phyloP scores from a whole-genome alignment of 805 yeast species.

The Kodamaea neixiangensis region DNA sequence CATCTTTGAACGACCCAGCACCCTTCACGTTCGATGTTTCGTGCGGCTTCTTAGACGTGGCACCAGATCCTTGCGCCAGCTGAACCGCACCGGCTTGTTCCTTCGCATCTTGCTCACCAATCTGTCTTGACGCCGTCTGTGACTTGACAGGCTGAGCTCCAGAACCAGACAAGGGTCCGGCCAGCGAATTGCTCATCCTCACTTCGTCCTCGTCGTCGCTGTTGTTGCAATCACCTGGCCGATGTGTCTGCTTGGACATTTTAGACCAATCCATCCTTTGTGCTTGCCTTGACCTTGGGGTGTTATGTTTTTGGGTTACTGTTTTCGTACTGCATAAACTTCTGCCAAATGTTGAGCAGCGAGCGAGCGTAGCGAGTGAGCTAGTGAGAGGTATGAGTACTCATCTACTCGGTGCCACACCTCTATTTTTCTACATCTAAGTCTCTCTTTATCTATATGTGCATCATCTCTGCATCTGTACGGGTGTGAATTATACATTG shows the following conservation, averaged over 20 bases:
- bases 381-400: too few relatives aligned
- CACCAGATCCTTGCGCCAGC: background rate
- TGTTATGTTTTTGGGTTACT: constrained; percentile 1
- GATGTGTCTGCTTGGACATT: background rate
- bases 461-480: too few relatives aligned
- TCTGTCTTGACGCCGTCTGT: background rate
- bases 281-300: background rate
- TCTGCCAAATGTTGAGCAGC: background rate
- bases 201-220: constrained; percentile 15
- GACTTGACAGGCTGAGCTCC: background rate
- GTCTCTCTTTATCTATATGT: too few relatives aligned
- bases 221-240: constrained; percentile 11
- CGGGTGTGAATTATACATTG: too few relatives aligned
- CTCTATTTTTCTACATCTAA: too few relatives aligned
- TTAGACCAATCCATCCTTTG: background rate
- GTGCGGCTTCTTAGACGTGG: background rate
- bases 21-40: background rate
- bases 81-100: background rate
- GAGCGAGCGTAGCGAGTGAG: too few relatives aligned
- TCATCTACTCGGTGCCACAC: too few relatives aligned
- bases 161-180: background rate
- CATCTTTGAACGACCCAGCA: constrained; percentile 17
- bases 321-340: constrained; percentile 1
- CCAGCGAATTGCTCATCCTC: background rate
- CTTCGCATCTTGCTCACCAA: background rate